Percentiles rank a stretch among this genome's conserved stretches.
Evolutionary conservation across 169 alveolate species (phyloP).

Genomic region (Eimeria tenella): DNA sequence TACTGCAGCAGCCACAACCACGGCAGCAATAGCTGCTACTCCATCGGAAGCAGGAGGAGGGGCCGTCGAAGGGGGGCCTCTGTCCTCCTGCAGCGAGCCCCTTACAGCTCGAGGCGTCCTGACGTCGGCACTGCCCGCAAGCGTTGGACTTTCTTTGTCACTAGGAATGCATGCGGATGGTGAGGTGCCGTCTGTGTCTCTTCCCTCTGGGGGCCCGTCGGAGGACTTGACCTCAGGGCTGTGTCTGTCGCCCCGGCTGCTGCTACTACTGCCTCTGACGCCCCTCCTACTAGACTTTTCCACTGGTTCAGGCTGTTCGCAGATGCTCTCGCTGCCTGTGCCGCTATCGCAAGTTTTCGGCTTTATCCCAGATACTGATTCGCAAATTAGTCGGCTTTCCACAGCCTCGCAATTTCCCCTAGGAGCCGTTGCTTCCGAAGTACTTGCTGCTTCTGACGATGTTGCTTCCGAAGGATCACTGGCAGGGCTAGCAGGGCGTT

Average conservation of each 20-base stretch:
- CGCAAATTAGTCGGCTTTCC: too few relatives aligned
- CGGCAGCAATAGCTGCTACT: conserved; percentile 3
- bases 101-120: too few relatives aligned
- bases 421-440: background rate
- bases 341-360: background rate
- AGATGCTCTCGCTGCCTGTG: conserved; percentile 14
- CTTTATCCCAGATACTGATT: background rate
- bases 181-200: too few relatives aligned
- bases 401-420: too few relatives aligned
- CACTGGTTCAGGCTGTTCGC: too few relatives aligned
- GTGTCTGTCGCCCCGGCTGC: background rate
- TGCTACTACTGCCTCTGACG: background rate
- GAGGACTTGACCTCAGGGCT: too few relatives aligned
- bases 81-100: too few relatives aligned
- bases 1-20: background rate
- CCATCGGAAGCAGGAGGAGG: background rate
- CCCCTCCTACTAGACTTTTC: background rate
- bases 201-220: too few relatives aligned
- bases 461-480: background rate
- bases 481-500: background rate
- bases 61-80: too few relatives aligned
- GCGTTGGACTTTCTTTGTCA: too few relatives aligned
- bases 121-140: too few relatives aligned
- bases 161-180: too few relatives aligned
- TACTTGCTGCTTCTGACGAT: background rate